phyloP scores from a whole-genome alignment of 495 filamentous ascomycete genomes.

The Hypomontagnella submonticulosa region DNA sequence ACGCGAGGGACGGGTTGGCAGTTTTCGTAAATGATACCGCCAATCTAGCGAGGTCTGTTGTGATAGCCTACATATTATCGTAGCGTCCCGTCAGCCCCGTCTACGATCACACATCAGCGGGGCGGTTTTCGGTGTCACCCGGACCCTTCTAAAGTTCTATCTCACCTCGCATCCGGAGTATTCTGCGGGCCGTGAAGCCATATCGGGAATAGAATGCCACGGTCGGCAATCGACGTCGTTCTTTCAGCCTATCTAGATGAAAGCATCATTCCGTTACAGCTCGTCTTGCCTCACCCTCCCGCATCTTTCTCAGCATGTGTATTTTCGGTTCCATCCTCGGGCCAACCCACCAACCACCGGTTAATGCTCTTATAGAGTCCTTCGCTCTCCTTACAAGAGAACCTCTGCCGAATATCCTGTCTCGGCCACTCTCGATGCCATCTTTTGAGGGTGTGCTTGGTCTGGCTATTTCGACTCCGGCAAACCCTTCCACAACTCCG shows the following conservation, averaged over 20 bases:
- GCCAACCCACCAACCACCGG: constrained; percentile 72
- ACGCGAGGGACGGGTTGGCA: constrained; percentile 3
- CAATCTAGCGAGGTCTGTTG: constrained; percentile 20
- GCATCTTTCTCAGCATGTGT: constrained; percentile 64
- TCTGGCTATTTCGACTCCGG: constrained; percentile 72
- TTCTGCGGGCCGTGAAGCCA: constrained; percentile 38
- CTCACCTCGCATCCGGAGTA: constrained; percentile 13
- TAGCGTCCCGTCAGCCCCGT: constrained; percentile 39
- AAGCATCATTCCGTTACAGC: constrained; percentile 40
- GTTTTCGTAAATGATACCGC: constrained; percentile 18
- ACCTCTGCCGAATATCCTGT: constrained; percentile 50
- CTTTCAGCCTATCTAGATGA: constrained; percentile 37
- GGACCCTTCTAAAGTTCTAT: too few relatives aligned
- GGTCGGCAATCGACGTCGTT: constrained; percentile 26
- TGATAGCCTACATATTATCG: constrained; percentile 32
- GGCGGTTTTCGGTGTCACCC: constrained; percentile 14
- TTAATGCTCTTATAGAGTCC: constrained; percentile 50
- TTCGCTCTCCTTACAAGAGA: constrained; percentile 45
- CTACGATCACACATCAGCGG: constrained; percentile 20
- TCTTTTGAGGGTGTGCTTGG: constrained; percentile 50
- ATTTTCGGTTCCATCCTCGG: constrained; percentile 69
- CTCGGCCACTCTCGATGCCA: constrained; percentile 47
- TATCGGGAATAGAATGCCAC: constrained; percentile 29
- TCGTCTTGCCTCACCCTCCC: constrained; percentile 45
- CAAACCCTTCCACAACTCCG: constrained; percentile 74